Conservation (phyloP, 495 filamentous ascomycete genomes). For the Talaromyces stipitatus region DNA sequence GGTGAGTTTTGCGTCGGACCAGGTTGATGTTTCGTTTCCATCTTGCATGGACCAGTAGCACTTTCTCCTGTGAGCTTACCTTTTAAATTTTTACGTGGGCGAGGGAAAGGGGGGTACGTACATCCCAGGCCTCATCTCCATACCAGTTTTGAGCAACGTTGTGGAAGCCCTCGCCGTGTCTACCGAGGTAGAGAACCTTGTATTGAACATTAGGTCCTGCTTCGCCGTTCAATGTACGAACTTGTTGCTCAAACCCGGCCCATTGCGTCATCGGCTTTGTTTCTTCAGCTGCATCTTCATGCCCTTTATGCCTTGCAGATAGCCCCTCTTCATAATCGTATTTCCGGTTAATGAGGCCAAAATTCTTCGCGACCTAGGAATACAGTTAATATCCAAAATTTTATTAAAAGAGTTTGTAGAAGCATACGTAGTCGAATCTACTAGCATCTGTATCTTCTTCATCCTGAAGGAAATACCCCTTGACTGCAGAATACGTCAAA, state of each 20-base stretch:
- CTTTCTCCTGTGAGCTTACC: conserved; percentile 10
- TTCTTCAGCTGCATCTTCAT: not conserved
- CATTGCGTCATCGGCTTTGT: conserved; percentile 47
- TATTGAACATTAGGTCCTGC: conserved; percentile 34
- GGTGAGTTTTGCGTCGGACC: conserved; percentile 70
- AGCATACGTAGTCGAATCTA: conserved; percentile 61
- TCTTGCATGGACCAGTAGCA: conserved; percentile 69
- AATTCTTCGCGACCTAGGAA: conserved; percentile 42
- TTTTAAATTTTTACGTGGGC: not conserved
- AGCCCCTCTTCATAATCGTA: conserved; percentile 36
- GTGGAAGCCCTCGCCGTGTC: conserved; percentile 69
- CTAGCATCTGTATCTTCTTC: conserved; percentile 53
- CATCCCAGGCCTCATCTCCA: conserved; percentile 60
- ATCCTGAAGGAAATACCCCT: conserved; percentile 69
- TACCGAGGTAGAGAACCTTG: conserved; percentile 62
- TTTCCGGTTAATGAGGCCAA: conserved; percentile 52
- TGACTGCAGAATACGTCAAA: conserved; percentile 50
- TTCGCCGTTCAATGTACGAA: conserved; percentile 45
- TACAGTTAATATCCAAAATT: not conserved
- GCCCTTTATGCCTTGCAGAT: not conserved
- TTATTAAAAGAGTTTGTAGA: not conserved
- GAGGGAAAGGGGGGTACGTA: conserved; percentile 14
- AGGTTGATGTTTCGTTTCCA: conserved; percentile 57
- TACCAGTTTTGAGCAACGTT: conserved; percentile 59
- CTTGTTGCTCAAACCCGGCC: conserved; percentile 51